Percentiles rank a stretch among this genome's conserved stretches.
Conservation (phyloP, 768 basidiomycete species). For the Ramaria rubella region DNA sequence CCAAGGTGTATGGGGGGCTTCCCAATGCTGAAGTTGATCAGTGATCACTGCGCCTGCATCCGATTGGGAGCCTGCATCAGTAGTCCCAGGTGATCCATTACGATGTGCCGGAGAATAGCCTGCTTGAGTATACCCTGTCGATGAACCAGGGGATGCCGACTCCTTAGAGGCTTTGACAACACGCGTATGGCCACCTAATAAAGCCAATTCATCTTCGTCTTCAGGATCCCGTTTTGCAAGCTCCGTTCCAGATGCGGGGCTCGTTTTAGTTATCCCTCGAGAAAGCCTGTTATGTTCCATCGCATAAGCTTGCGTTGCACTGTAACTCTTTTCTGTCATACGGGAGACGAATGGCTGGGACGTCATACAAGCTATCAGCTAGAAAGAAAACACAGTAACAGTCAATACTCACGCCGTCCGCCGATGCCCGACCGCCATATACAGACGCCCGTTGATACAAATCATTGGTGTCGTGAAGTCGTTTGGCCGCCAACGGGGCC, state of each 20-base stretch:
- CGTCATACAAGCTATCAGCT: background rate
- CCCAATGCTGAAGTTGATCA: background rate
- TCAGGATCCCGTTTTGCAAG: conserved; percentile 1
- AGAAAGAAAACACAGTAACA: background rate
- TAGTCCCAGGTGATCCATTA: conserved; percentile 1
- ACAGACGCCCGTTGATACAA: conserved; percentile 1
- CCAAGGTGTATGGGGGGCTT: background rate
- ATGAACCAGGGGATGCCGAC: conserved; percentile 1
- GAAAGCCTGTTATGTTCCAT: background rate
- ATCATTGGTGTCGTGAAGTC: conserved; percentile 6
- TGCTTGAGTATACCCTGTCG: background rate
- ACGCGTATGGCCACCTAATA: conserved; percentile 5
- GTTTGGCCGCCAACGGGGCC: conserved; percentile 8
- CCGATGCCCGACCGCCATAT: conserved; percentile 8
- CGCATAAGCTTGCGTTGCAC: background rate
- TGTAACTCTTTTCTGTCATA: conserved; percentile 7
- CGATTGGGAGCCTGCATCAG: conserved; percentile 3
- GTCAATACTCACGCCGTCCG: conserved; percentile 4
- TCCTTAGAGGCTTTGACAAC: background rate
- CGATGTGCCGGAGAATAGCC: background rate
- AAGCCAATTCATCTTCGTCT: conserved; percentile 1
- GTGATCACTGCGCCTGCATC: background rate
- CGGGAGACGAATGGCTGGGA: conserved; percentile 5
- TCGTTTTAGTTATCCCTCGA: background rate
- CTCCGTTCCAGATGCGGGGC: background rate